These are phyloP conservation scores for Fragilaria crotonensis DNA, from an alignment of 108 stramenopile genomes.

Conservation along the genomic window DNA sequence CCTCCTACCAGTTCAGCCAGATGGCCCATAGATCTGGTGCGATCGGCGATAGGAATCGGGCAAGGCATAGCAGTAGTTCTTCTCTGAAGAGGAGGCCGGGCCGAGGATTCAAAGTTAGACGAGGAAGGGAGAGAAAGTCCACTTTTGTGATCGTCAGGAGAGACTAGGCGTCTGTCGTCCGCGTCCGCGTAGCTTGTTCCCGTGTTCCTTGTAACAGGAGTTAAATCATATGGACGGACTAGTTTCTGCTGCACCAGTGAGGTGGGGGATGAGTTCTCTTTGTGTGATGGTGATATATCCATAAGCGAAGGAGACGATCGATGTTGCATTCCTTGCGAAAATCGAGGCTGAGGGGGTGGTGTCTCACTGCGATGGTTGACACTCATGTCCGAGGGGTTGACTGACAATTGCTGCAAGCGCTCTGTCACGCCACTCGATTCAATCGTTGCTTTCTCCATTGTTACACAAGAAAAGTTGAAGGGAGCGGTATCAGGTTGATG, in stretches of 20 bases:
- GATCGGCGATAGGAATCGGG: not conserved
- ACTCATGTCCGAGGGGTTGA: not conserved
- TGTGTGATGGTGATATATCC: not conserved
- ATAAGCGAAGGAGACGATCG: not conserved
- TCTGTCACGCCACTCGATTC: not conserved
- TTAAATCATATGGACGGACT: not conserved
- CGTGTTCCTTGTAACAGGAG: not conserved
- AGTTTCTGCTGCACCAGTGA: not conserved
- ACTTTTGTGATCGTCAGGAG: not conserved
- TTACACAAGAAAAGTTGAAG: too few species aligned
- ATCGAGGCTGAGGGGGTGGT: not conserved
- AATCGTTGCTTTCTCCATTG: not conserved
- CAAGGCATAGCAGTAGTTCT: not conserved
- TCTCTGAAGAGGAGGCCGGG: not conserved
- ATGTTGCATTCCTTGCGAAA: not conserved
- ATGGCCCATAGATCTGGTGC: not conserved
- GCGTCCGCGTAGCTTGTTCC: not conserved
- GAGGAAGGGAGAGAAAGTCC: not conserved
- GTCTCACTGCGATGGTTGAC: not conserved
- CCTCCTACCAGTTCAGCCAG: not conserved
- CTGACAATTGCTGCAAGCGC: not conserved
- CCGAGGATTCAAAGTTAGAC: not conserved
- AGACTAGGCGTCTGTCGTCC: not conserved
- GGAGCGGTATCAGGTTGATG: not conserved
- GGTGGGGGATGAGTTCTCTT: not conserved